Evolutionary conservation across 345 rosid species (phyloP), one percentile per base, ranked within the genome.

Genomic region (Isatis tinctoria): DNA sequence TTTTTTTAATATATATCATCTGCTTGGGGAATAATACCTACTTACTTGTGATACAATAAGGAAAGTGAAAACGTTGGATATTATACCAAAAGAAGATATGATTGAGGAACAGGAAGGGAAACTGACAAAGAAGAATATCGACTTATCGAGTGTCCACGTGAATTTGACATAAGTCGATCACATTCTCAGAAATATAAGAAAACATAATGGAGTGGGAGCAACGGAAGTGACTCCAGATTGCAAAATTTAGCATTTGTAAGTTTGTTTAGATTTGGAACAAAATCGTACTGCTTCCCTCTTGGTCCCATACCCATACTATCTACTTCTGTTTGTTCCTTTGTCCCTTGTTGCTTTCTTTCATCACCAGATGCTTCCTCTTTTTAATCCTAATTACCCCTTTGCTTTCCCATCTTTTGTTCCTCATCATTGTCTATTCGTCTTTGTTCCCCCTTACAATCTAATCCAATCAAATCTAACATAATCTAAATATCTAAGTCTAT

Each of bases 231-330:
- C 79, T 60, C 60, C 14, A 63, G 27, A 62, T 76, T 45, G 44
- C 75, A 76, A 62, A 69, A 69, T 56, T 53, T 76, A 76, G 79
- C 80, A 77, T 77, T 77, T 71, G 80, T 71, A 71, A 11, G 67
- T 24, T 71, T 57, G 73, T 60, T 65, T 48, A 58, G 48, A 65
- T 70, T 20, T 6, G 57, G 72, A 60, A 57, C 72, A 70, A 47
- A 70, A 70, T 48, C 24, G 56, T 51, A 65, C 47, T 53, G 52
- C 53, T 64, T 54, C 72, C 41, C 36, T 48, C 78, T n/a, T 12
- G 68, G 80, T 30, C 80, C 80, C 80, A 70, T 70, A 26, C 63
- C n/a, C 28, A 53, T 43, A 17, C 28, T 32, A 77, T 24, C 74
- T 44, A 76, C 57, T 65, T 71, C 54, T 71, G 67, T 65, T 77